These are phyloP conservation scores for Lentinula novae-zelandiae DNA, from an alignment of 1,284 basidiomycete species.

Conservation along the genomic window DNA sequence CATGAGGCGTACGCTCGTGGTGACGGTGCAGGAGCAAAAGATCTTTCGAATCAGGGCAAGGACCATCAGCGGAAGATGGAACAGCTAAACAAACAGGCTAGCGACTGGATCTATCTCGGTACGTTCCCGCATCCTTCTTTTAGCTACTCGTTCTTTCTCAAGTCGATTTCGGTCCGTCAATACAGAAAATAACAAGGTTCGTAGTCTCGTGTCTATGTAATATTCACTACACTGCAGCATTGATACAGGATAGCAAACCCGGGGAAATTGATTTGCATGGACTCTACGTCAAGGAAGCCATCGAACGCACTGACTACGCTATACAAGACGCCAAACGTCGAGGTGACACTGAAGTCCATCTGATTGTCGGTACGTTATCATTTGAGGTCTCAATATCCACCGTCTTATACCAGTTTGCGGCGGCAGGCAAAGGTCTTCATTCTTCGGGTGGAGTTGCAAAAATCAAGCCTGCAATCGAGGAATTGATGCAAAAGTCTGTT, in stretches of 20 bases:
- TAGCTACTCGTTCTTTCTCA: not conserved
- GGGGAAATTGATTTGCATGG: constrained; percentile 90
- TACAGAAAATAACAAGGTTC: constrained; percentile 79
- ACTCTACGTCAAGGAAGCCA: constrained; percentile 92
- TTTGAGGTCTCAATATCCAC: not conserved
- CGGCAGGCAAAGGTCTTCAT: constrained; percentile 79
- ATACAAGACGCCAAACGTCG: constrained; percentile 65
- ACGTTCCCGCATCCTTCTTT: constrained; percentile 16
- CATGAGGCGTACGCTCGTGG: constrained; percentile 66
- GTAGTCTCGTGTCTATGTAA: constrained; percentile 9
- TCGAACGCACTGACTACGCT: constrained; percentile 64
- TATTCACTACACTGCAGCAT: not conserved
- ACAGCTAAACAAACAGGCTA: constrained; percentile 79
- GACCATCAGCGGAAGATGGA: constrained; percentile 80
- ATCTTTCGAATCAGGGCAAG: constrained; percentile 83
- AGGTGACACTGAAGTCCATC: constrained; percentile 67
- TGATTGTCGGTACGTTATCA: constrained; percentile 77
- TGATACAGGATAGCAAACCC: constrained; percentile 54
- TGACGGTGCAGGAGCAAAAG: constrained; percentile 80
- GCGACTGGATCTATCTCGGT: constrained; percentile 88
- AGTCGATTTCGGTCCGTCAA: not conserved
- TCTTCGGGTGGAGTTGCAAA: constrained; percentile 79
- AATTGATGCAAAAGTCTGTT: constrained; percentile 76
- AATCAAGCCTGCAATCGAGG: constrained; percentile 91
- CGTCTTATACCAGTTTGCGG: not conserved